Evolutionary conservation across 1,284 basidiomycete species (phyloP).

Genomic region (Trichosporon faecale): DNA sequence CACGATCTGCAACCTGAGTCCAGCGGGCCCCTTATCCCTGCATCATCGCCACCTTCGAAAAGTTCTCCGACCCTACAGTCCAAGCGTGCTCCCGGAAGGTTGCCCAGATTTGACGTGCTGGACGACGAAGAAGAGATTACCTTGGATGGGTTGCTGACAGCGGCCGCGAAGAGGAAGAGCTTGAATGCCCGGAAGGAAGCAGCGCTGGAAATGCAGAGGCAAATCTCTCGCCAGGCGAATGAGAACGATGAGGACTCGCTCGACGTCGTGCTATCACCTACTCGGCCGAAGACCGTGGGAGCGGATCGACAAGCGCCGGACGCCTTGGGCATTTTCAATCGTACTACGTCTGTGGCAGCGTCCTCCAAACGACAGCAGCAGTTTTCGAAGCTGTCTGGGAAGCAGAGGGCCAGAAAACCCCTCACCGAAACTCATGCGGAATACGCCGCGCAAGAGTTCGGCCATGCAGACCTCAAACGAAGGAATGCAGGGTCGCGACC

Average conservation of each 20-base stretch:
- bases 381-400: conserved; percentile 28
- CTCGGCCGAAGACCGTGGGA: background rate
- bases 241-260: conserved; percentile 3
- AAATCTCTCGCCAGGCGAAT: no score
- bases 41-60: conserved; percentile 2
- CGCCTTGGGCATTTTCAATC: conserved; percentile 30
- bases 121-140: conserved; percentile 17
- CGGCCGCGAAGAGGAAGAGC: background rate
- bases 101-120: conserved; percentile 19
- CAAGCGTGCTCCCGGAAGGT: background rate
- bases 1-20: background rate
- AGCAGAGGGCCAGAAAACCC: conserved; percentile 18
- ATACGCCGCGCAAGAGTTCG: conserved; percentile 33
- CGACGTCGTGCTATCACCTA: background rate
- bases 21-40: conserved; percentile 5
- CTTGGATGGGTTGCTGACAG: background rate
- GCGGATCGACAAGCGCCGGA: conserved; percentile 12
- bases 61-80: conserved; percentile 2
- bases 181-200: conserved; percentile 4
- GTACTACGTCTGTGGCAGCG: conserved; percentile 12
- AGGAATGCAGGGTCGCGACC: conserved; percentile 34
- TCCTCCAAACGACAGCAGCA: conserved; percentile 28
- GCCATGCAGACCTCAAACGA: conserved; percentile 29
- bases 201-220: conserved; percentile 1
- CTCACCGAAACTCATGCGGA: conserved; percentile 38